These are phyloP conservation scores for Termitomyces titanicus DNA, from an alignment of 768 basidiomycete species.

Conservation along the genomic window DNA sequence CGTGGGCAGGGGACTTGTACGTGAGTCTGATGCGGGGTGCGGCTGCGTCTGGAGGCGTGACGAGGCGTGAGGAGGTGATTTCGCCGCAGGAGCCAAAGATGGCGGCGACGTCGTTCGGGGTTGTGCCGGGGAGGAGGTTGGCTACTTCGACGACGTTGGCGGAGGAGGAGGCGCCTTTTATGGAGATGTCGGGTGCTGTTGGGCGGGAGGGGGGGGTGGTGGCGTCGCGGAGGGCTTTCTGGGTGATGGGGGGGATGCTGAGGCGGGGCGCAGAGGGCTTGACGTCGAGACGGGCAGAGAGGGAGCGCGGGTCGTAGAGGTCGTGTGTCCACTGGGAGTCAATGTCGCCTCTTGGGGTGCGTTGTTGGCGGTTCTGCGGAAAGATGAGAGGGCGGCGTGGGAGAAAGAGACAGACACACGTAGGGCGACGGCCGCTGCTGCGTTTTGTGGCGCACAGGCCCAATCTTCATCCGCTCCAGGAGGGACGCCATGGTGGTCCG, in stretches of 20 bases:
- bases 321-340: constrained; percentile 73
- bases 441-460: constrained; percentile 44
- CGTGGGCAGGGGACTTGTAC: constrained; percentile 61
- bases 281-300: constrained; percentile 53
- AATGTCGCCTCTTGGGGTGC: constrained; percentile 61
- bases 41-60: constrained; percentile 21
- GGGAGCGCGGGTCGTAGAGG: constrained; percentile 58
- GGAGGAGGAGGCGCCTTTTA: constrained; percentile 63
- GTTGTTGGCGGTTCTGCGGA: constrained; percentile 44
- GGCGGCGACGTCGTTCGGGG: constrained; percentile 78
- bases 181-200: constrained; percentile 34
- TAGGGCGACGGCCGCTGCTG: neutral
- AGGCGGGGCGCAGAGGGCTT: constrained; percentile 46
- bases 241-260: constrained; percentile 45
- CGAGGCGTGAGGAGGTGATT: constrained; percentile 46
- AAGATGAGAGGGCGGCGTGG: constrained; percentile 9
- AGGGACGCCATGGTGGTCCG: constrained; percentile 49
- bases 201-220: constrained; percentile 14
- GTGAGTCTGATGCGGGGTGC: constrained; percentile 63
- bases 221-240: constrained; percentile 65
- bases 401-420: neutral
- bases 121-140: constrained; percentile 73
- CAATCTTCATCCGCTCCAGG: constrained; percentile 54
- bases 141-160: constrained; percentile 75
- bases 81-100: constrained; percentile 81